phyloP scores from a whole-genome alignment of 2,329 filamentous ascomycete species.

The Corniculantispora saksenae region DNA sequence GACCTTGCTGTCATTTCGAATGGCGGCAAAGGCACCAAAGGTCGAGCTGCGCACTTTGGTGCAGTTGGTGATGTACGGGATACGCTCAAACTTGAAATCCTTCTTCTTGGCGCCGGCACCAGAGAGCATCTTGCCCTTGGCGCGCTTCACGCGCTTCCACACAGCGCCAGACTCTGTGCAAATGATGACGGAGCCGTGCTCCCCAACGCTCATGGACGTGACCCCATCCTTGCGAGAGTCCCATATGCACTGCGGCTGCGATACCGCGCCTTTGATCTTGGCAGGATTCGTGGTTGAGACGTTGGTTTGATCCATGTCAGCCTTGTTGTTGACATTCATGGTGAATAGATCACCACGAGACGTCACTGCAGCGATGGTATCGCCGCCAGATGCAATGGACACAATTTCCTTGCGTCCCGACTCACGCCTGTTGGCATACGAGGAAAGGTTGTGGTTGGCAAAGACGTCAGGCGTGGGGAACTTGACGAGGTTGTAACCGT shows the following conservation, averaged over 20 bases:
- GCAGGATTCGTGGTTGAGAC: constrained; percentile 88
- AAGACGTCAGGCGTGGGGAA: constrained; percentile 76
- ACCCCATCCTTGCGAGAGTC: constrained; percentile 84
- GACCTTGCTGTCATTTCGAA: constrained; percentile 81
- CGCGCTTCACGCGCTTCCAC: constrained; percentile 83
- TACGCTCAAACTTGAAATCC: constrained; percentile 92
- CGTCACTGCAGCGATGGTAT: constrained; percentile 88
- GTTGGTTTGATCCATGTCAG: constrained; percentile 58
- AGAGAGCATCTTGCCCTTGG: constrained; percentile 72
- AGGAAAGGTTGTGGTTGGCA: constrained; percentile 68
- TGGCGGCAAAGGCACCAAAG: constrained; percentile 85
- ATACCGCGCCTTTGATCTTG: constrained; percentile 83
- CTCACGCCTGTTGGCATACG: constrained; percentile 52
- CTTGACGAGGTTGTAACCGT: constrained; percentile 87
- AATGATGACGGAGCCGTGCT: constrained; percentile 92
- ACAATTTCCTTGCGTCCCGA: constrained; percentile 68
- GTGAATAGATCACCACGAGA: constrained; percentile 86
- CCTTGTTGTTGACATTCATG: constrained; percentile 70
- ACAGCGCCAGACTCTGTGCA: constrained; percentile 91
- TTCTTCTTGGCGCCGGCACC: constrained; percentile 66
- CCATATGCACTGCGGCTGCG: constrained; percentile 81
- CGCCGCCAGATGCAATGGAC: constrained; percentile 80
- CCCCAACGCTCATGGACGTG: constrained; percentile 82
- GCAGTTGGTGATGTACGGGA: constrained; percentile 84
- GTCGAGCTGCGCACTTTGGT: constrained; percentile 82